Percentiles rank a stretch among this genome's conserved stretches.
These are phyloP conservation scores for Gomphus bonarii DNA, from an alignment of 1,284 basidiomycete genomes.

Conservation along the genomic window DNA sequence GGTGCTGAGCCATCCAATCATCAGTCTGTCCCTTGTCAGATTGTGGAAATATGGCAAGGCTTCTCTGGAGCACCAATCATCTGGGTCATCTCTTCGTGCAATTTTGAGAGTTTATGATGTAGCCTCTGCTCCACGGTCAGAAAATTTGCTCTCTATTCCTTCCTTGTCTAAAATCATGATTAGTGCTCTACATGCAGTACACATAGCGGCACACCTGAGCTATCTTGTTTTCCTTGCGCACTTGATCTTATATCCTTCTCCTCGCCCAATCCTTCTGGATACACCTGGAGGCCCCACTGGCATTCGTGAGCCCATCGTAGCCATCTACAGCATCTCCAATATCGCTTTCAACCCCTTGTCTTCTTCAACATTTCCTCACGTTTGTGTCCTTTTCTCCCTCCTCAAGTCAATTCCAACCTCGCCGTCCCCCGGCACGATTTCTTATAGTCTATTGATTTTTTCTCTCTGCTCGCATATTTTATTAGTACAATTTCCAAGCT, in stretches of 20 bases:
- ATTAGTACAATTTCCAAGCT: constrained; percentile 1
- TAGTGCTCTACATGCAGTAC: constrained; percentile 3
- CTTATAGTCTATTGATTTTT: neutral
- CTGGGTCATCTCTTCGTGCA: neutral
- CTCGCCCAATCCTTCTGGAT: neutral
- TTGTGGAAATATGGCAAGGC: neutral
- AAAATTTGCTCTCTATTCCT: neutral
- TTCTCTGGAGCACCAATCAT: neutral
- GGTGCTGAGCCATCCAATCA: neutral
- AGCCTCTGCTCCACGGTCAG: constrained; percentile 6
- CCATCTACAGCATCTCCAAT: constrained; percentile 4
- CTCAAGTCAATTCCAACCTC: constrained; percentile 21
- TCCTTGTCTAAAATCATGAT: neutral
- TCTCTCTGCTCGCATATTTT: constrained; percentile 5
- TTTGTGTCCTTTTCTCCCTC: constrained; percentile 26
- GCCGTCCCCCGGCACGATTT: constrained; percentile 26
- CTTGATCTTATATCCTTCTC: constrained; percentile 1
- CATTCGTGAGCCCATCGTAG: neutral
- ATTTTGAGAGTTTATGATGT: neutral
- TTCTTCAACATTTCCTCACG: neutral
- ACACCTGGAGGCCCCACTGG: neutral
- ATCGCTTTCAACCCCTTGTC: neutral
- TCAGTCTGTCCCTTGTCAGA: neutral
- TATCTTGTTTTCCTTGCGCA: neutral
- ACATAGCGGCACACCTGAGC: constrained; percentile 1